Evolutionary conservation across 2,329 filamentous ascomycete genomes (phyloP).

Genomic region (Plenodomus tracheiphilus): DNA sequence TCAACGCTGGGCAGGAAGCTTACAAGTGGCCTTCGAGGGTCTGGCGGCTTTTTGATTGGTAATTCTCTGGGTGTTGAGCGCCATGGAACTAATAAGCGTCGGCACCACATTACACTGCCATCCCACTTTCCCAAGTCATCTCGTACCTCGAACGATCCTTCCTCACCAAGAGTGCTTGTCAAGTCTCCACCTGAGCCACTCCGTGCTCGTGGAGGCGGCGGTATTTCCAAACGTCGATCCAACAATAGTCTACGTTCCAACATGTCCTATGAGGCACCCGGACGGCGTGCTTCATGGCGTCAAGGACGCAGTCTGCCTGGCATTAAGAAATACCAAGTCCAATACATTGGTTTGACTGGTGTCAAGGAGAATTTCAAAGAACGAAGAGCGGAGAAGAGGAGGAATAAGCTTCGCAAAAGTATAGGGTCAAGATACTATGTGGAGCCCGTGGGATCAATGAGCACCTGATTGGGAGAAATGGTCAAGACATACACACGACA

Average conservation of each 20-base stretch:
- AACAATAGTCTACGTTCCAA: conserved; percentile 22
- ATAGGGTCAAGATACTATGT: conserved; percentile 54
- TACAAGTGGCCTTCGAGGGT: conserved; percentile 45
- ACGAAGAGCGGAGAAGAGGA: conserved; percentile 54
- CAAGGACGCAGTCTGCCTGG: conserved; percentile 45
- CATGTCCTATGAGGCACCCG: conserved; percentile 13
- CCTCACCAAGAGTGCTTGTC: conserved; percentile 28
- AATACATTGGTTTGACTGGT: conserved; percentile 55
- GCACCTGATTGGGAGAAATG: too few species aligned
- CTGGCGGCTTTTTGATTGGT: conserved; percentile 54
- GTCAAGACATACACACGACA: too few species aligned
- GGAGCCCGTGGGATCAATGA: too few species aligned
- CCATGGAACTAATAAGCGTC: conserved; percentile 40
- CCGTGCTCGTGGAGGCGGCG: conserved; percentile 16
- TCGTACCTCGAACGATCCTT: conserved; percentile 12
- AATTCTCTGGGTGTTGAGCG: conserved; percentile 61
- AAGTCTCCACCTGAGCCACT: conserved; percentile 29
- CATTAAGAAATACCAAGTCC: conserved; percentile 51
- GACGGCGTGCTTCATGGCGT: conserved; percentile 26
- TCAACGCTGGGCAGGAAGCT: conserved; percentile 32
- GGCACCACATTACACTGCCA: conserved; percentile 32
- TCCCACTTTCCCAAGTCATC: conserved; percentile 17
- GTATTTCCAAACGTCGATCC: conserved; percentile 31
- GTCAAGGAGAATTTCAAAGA: conserved; percentile 54
- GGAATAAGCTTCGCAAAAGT: conserved; percentile 57